These are phyloP conservation scores for Melanomma pulvis-pyrius DNA, from an alignment of 495 filamentous ascomycete genomes.

Conservation along the genomic window DNA sequence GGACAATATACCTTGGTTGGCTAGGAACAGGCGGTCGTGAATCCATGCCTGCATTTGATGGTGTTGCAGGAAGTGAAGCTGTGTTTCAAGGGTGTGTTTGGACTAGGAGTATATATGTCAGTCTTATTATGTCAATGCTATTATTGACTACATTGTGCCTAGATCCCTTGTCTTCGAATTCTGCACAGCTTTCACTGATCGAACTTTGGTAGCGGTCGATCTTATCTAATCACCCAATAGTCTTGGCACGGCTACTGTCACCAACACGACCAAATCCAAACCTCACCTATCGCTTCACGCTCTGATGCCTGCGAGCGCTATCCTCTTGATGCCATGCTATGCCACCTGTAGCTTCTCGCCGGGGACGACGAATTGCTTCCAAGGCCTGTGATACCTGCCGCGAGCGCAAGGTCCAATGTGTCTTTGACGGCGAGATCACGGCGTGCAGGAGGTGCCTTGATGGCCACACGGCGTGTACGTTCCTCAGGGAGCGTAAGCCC, in stretches of 20 bases:
- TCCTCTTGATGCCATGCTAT: not conserved
- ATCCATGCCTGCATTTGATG: not conserved
- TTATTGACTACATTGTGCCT: not conserved
- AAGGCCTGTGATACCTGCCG: constrained; percentile 13
- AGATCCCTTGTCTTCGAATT: no score
- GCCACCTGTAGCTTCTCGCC: constrained; percentile 1
- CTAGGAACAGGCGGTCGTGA: not conserved
- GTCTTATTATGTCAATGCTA: not conserved
- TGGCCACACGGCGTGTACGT: not conserved
- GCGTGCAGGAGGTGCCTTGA: not conserved
- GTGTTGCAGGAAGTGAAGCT: not conserved
- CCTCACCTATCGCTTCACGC: not conserved
- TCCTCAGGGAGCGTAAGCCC: constrained; percentile 2
- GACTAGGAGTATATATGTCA: not conserved
- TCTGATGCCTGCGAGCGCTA: not conserved
- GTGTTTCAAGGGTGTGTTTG: no score
- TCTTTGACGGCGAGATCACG: not conserved
- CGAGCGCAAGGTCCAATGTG: constrained; percentile 6
- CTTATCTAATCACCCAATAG: not conserved
- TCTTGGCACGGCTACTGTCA: not conserved
- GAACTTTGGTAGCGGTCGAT: no score
- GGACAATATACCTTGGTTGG: not conserved
- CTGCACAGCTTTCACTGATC: no score
- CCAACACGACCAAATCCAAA: not conserved
- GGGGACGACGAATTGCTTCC: constrained; percentile 4